Conservation (phyloP, 176 grass and related monocot species). For the Zea mays region DNA sequence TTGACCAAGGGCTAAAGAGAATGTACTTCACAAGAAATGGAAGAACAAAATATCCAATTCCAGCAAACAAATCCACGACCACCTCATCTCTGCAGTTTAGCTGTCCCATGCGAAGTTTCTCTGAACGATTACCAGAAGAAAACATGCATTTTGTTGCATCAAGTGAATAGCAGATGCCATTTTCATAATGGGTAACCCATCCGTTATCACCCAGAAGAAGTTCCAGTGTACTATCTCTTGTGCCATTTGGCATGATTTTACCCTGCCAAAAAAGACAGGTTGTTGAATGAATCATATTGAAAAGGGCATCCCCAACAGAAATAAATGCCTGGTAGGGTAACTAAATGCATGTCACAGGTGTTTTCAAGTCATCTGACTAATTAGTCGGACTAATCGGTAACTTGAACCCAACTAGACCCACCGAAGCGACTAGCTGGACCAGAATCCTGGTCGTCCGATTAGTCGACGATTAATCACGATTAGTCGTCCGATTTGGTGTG, state of each 20-base stretch:
- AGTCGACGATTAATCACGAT: too few relatives aligned
- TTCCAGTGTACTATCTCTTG: constrained; percentile 90
- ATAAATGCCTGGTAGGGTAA: constrained; percentile 18
- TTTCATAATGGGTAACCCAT: constrained; percentile 87
- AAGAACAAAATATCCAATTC: constrained; percentile 95
- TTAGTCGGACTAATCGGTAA: too few relatives aligned
- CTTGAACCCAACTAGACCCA: too few relatives aligned
- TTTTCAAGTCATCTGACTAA: too few relatives aligned
- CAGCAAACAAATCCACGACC: constrained; percentile 88
- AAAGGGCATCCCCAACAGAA: constrained; percentile 18
- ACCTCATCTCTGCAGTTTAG: constrained; percentile 82
- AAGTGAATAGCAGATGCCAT: constrained; percentile 80
- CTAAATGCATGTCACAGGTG: neutral
- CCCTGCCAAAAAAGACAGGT: constrained; percentile 45
- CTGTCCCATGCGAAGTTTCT: constrained; percentile 82
- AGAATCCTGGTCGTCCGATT: too few relatives aligned
- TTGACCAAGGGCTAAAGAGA: constrained; percentile 9
- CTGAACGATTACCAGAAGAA: constrained; percentile 92
- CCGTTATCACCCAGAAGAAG: constrained; percentile 74
- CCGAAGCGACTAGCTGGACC: too few relatives aligned
- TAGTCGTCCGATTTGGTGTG: too few relatives aligned
- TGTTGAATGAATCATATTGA: constrained; percentile 27
- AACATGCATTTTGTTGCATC: constrained; percentile 98
- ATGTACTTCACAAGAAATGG: constrained; percentile 95
- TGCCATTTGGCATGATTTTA: constrained; percentile 78